Base-by-base conservation (phyloP, 306 rosid genomes). In the Malus orientalis region DNA sequence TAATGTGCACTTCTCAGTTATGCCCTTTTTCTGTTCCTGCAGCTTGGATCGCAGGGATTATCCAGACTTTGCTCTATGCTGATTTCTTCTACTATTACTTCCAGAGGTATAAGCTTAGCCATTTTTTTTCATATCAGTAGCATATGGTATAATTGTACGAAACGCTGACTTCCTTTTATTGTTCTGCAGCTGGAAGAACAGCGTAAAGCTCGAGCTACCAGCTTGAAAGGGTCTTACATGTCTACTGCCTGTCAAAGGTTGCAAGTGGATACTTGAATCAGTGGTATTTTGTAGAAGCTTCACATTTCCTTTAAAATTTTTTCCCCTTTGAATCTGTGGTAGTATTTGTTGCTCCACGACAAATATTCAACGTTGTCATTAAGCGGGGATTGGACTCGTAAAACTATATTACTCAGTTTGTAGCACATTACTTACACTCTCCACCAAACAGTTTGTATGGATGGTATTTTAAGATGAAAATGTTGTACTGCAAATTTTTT, bases 21-120 rank as follows among this genome's bases (percentile, higher is more conserved):
- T 20, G 15, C 29, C 22, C 25, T 67, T 27, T 40, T n/a, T 79
- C 45, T 55, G 23, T 25, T 80, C 51, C 75, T 84, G 85, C 97
- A 91, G 98, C 95, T 76, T 93, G 98, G 98, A 75, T 89, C 38
- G 79, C 98, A 20, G 96, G 98, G 78, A 81, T 86, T 69, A 76
- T 93, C 76, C 98, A 93, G 82, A 93, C 98, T 25, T 75, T 91
- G 85, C 87, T 93, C 15, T 93, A 93, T 75, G 97, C 91, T 51
- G 98, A 93, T 78, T 93, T 93, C 88, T 93, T 93, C 89, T 93
- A 93, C 73, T 93, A 93, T 81, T 93, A 91, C 80, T 89, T 89
- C 85, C 87, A 89, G 81, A 93, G 98, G 98, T 89, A 87, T 74
- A n/a, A 71, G 44, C 11, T 14, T 23, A 25, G 12, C 5, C 9